Base-by-base conservation (phyloP, 192 early-diverging fungal genomes). In the Thoreauomyces humboldtii region DNA sequence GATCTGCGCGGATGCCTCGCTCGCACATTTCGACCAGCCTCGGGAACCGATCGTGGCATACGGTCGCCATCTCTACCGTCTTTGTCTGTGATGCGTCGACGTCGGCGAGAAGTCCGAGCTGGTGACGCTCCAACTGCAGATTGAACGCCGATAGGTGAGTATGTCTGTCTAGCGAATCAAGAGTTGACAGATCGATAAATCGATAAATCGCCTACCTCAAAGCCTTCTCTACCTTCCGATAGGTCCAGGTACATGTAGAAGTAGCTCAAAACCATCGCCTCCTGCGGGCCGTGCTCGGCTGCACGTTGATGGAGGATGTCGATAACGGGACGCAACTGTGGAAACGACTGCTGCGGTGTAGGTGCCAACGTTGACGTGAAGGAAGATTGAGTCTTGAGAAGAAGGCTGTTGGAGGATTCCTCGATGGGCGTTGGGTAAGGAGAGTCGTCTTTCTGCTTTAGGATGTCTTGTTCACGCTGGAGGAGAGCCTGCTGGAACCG, bases 391-490 rank as follows among this genome's bases (percentile, higher is more conserved):
- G 22, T 46, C 51, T 66, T 66, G 14, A 66, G 38, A 4, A 66
- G 64, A 2, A 66, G 54, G 37, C 41, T 42, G 9, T 66, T 35
- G 14, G 64, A 55, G 6, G 64, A 57, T 29, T 66, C 64, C 32
- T 66, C 64, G 28, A 66, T 43, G 21, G 64, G 64, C 1, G 64
- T 66, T 28, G 64, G 64, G 53, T 66, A 66, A 0, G 64, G 64
- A 5, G 64, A 42, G 43, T 57, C 53, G 32, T 66, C 64, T 57
- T 66, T 66, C 1, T 52, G 53, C 25, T 57, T 55, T 4, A 66
- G 38, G 3, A 57, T 66, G 27, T 66, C 64, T 57, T 61, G 59
- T 27, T 61, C 59, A 0, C 59, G 59, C 28, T 61, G 41, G 24
- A 61, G 28, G 4, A 61, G 41, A 3, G 38, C 59, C 47, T 61